Conservation (phyloP, 2,329 filamentous ascomycete genomes). For the Neopestalotiopsis sp. region DNA sequence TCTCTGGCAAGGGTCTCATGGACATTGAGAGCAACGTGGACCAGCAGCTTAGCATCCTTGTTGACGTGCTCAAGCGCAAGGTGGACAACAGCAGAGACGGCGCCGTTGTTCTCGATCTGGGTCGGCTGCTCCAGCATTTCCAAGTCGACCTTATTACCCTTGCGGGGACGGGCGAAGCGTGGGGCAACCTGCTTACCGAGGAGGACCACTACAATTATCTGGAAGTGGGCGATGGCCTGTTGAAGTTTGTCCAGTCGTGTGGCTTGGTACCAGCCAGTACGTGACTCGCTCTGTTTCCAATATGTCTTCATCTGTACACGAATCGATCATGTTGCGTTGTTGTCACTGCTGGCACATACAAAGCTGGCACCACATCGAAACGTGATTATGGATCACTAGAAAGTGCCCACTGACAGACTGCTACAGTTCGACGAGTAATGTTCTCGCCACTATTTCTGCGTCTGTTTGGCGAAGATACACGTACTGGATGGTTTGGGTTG, state of each 20-base stretch:
- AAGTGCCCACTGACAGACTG: slow-evolving; percentile 22
- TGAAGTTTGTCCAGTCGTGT: slow-evolving; percentile 27
- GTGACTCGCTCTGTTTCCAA: slow-evolving; percentile 23
- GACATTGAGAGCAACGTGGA: slow-evolving; percentile 25
- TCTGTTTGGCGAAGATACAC: background rate
- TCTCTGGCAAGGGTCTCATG: slow-evolving; percentile 15
- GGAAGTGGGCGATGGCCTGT: slow-evolving; percentile 24
- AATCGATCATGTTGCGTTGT: no score
- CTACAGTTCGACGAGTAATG: slow-evolving; percentile 22
- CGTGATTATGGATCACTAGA: slow-evolving; percentile 27
- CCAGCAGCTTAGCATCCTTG: slow-evolving; percentile 27
- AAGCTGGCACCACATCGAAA: slow-evolving; percentile 1
- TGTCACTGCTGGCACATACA: no score
- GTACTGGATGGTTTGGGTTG: background rate
- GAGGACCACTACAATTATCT: slow-evolving; percentile 32
- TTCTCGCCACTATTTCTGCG: background rate
- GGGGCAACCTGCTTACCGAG: slow-evolving; percentile 30
- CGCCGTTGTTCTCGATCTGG: slow-evolving; percentile 26
- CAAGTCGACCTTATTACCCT: slow-evolving; percentile 32
- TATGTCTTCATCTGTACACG: no score
- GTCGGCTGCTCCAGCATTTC: slow-evolving; percentile 29
- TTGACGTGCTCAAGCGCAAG: slow-evolving; percentile 25
- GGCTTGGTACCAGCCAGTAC: slow-evolving; percentile 28
- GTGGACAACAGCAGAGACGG: background rate
- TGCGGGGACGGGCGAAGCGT: slow-evolving; percentile 29